These are phyloP conservation scores for Jimgerdemannia flammicorona DNA, from an alignment of 192 early-diverging fungal species.

Conservation along the genomic window DNA sequence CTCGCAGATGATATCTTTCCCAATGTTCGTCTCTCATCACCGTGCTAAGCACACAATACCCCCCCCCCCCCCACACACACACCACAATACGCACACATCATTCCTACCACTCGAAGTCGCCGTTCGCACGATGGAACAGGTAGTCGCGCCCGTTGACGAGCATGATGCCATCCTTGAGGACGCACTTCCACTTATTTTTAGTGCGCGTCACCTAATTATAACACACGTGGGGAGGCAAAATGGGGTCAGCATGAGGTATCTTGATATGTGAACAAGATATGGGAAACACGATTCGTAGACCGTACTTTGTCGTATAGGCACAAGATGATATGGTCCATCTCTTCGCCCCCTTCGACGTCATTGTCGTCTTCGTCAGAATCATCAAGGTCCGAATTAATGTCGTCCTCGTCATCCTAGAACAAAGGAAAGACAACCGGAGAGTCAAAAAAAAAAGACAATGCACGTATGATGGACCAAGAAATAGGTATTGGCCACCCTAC, in stretches of 20 bases:
- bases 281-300: background rate
- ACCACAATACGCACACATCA: background rate
- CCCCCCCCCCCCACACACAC: background rate
- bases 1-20: too few species aligned
- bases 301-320: conserved; percentile 72
- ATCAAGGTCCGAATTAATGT: conserved; percentile 72
- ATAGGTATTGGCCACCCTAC: background rate
- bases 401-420: conserved; percentile 42
- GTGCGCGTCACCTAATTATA: conserved; percentile 71
- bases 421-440: background rate
- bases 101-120: conserved; percentile 95
- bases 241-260: too few species aligned
- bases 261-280: too few species aligned
- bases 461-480: background rate
- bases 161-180: conserved; percentile 95
- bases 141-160: conserved; percentile 94
- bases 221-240: too few species aligned
- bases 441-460: background rate
- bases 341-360: conserved; percentile 53
- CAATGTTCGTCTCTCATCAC: background rate
- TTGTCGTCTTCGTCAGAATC: conserved; percentile 61
- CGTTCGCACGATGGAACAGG: conserved; percentile 89
- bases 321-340: conserved; percentile 69
- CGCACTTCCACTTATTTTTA: conserved; percentile 99
- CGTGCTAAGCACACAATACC: background rate